Evolutionary conservation across 192 early-diverging fungal genomes (phyloP).

Genomic region (Dissophora ornata): DNA sequence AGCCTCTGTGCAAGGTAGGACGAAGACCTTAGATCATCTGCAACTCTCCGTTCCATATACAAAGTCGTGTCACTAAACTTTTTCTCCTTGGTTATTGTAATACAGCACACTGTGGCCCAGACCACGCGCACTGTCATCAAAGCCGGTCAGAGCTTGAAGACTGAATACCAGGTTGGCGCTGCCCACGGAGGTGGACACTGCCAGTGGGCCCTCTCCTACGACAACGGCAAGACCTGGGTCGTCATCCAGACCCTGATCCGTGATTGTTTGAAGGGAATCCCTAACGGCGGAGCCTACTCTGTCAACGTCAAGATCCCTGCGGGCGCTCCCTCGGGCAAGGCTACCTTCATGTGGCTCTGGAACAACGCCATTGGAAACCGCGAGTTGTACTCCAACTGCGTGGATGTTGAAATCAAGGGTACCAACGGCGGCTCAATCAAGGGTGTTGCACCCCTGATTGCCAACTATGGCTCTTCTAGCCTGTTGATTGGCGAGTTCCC

Average conservation of each 20-base stretch:
- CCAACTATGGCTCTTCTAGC: slow-evolving; percentile 56
- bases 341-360: slow-evolving; percentile 70
- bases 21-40: background rate
- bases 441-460: slow-evolving; percentile 54
- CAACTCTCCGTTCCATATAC: background rate
- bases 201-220: slow-evolving; percentile 74
- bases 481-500: slow-evolving; percentile 56
- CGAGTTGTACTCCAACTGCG: slow-evolving; percentile 84
- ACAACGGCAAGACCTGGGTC: slow-evolving; percentile 72
- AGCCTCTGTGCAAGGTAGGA: slow-evolving; percentile 61
- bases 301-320: slow-evolving; percentile 47
- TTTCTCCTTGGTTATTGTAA: background rate
- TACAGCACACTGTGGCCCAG: slow-evolving; percentile 44
- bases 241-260: slow-evolving; percentile 69
- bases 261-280: slow-evolving; percentile 57
- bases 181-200: slow-evolving; percentile 78
- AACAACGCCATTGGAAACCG: slow-evolving; percentile 82
- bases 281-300: slow-evolving; percentile 19
- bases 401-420: slow-evolving; percentile 73
- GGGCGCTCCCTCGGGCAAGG: slow-evolving; percentile 52
- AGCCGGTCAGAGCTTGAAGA: slow-evolving; percentile 65
- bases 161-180: slow-evolving; percentile 65
- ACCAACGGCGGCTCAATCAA: slow-evolving; percentile 50
- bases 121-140: slow-evolving; percentile 48
- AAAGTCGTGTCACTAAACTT: too few relatives aligned